These are phyloP conservation scores for Avena insularis DNA, from an alignment of 176 grass and related monocot species.

Conservation along the genomic window DNA sequence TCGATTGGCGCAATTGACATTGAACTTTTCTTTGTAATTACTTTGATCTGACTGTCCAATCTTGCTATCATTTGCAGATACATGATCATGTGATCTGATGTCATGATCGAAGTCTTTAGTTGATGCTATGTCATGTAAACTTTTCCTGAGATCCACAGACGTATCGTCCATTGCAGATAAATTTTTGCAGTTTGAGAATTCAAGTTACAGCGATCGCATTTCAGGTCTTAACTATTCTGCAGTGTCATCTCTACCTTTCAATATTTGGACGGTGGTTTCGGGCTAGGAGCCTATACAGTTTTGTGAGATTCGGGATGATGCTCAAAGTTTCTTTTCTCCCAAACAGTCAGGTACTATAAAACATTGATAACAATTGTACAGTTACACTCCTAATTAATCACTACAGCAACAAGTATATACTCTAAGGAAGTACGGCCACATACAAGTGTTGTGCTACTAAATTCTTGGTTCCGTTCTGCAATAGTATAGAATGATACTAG, in stretches of 20 bases:
- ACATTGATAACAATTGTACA: background rate
- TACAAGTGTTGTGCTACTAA: background rate
- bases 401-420: background rate
- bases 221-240: too few relatives aligned
- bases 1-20: too few relatives aligned
- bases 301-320: background rate
- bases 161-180: background rate
- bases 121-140: too few relatives aligned
- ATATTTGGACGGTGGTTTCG: conserved; percentile 11
- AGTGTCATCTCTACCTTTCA: background rate
- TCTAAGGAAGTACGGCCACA: background rate
- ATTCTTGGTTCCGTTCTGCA: background rate
- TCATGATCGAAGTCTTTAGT: too few relatives aligned
- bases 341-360: background rate
- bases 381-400: background rate
- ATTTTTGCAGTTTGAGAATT: background rate
- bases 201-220: background rate
- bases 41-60: background rate
- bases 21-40: background rate
- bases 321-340: background rate
- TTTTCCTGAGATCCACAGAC: background rate
- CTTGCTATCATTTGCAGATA: background rate
- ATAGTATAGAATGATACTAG: background rate
- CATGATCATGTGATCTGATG: too few relatives aligned
- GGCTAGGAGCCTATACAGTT: background rate